Evolutionary conservation across 108 stramenopile genomes (phyloP).

Genomic region (Ochromonas danica): DNA sequence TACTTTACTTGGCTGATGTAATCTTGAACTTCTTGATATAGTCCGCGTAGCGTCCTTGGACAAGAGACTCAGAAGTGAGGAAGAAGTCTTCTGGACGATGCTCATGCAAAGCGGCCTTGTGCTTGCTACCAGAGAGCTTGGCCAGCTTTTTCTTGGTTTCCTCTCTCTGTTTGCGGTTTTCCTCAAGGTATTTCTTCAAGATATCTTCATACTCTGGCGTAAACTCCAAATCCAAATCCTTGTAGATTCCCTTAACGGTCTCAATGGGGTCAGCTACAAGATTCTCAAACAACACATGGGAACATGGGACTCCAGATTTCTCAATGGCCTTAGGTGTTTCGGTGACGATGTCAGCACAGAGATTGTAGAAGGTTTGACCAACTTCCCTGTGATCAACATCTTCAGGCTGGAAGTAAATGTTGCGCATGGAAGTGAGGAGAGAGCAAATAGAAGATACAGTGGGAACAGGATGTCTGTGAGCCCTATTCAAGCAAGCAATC

Average conservation of each 20-base stretch:
- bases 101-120: background rate
- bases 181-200: slow-evolving; percentile 24
- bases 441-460: slow-evolving; percentile 6
- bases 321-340: background rate
- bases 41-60: background rate
- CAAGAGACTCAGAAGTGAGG: background rate
- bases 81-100: background rate
- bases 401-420: slow-evolving; percentile 7
- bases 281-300: slow-evolving; percentile 38
- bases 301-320: background rate
- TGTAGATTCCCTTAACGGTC: slow-evolving; percentile 35
- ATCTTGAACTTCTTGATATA: slow-evolving; percentile 14
- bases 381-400: background rate
- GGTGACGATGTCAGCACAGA: background rate
- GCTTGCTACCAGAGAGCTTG: background rate
- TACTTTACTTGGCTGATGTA: background rate
- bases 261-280: slow-evolving; percentile 35
- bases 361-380: background rate
- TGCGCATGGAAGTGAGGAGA: background rate
- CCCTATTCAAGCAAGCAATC: background rate
- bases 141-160: background rate
- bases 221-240: slow-evolving; percentile 34
- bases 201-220: slow-evolving; percentile 36
- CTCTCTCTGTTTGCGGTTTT: background rate
- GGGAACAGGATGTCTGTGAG: slow-evolving; percentile 5